Percentiles rank a stretch among this genome's conserved stretches.
Conservation (phyloP, 768 basidiomycete genomes). For the Lactifluus volemus region DNA sequence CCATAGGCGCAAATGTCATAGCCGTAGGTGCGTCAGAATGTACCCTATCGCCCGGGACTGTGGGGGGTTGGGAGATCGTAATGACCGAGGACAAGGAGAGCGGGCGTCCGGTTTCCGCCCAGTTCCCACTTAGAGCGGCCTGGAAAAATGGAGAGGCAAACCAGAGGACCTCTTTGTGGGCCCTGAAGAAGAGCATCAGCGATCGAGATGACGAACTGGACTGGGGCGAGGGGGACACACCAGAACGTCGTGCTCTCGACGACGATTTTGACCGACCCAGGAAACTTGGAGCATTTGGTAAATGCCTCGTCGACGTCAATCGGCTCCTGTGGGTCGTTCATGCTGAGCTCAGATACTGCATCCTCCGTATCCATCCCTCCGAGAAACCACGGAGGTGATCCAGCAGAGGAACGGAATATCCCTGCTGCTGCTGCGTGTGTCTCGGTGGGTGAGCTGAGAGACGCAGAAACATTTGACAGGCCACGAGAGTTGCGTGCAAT, state of each 20-base stretch:
- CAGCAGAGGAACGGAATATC: conserved; percentile 65
- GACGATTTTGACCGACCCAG: conserved; percentile 85
- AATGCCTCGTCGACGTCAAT: conserved; percentile 82
- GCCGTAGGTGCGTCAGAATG: conserved; percentile 37
- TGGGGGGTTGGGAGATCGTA: conserved; percentile 71
- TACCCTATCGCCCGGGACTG: conserved; percentile 42
- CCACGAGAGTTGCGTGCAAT: conserved; percentile 82
- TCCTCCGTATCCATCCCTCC: conserved; percentile 68
- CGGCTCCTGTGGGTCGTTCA: conserved; percentile 50
- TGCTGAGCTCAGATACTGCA: conserved; percentile 57
- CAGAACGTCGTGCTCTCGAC: conserved; percentile 88
- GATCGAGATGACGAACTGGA: conserved; percentile 10
- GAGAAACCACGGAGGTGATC: conserved; percentile 71
- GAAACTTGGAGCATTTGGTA: conserved; percentile 52
- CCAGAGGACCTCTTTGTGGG: conserved; percentile 84
- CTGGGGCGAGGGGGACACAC: conserved; percentile 36
- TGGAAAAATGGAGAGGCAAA: conserved; percentile 96
- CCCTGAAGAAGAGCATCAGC: conserved; percentile 38
- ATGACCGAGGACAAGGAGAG: conserved; percentile 75
- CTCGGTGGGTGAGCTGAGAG: conserved; percentile 78
- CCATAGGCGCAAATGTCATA: conserved; percentile 53
- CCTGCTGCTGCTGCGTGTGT: conserved; percentile 84
- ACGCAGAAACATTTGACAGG: conserved; percentile 63
- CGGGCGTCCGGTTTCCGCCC: conserved; percentile 83
- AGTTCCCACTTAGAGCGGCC: conserved; percentile 81